Percentiles rank a stretch among this genome's conserved stretches.
These are phyloP conservation scores for Trichoderma sp. DNA, from an alignment of 2,329 filamentous ascomycete species.

Conservation along the genomic window DNA sequence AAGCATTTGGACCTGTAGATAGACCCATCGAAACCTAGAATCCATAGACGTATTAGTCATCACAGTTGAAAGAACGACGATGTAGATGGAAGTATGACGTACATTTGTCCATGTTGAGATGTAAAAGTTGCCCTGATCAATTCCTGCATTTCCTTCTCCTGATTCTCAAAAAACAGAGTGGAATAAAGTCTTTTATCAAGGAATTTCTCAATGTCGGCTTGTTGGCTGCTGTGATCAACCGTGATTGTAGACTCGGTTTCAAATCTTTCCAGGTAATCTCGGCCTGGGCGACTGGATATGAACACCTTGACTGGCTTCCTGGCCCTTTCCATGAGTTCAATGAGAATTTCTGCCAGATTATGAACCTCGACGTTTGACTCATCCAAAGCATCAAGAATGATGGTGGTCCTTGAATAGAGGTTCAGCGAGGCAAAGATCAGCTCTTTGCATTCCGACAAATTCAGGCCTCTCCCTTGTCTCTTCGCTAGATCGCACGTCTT, in stretches of 20 bases:
- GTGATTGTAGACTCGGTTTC: conserved; percentile 14
- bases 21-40: conserved; percentile 25
- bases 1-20: conserved; percentile 21
- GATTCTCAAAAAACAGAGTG: background rate
- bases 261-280: conserved; percentile 18
- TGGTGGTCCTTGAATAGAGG: conserved; percentile 16
- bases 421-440: conserved; percentile 17
- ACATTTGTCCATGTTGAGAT: background rate
- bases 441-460: conserved; percentile 11
- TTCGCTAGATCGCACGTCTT: conserved; percentile 4
- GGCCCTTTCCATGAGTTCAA: conserved; percentile 11
- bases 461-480: conserved; percentile 4
- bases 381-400: conserved; percentile 23
- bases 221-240: conserved; percentile 18
- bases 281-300: conserved; percentile 22
- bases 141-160: background rate
- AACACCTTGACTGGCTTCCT: conserved; percentile 21
- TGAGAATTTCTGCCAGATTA: conserved; percentile 19
- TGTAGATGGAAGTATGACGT: background rate
- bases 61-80: background rate
- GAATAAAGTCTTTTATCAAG: conserved; percentile 12
- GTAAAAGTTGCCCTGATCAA: background rate
- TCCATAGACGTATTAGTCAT: background rate
- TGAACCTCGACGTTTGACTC: conserved; percentile 19
- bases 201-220: conserved; percentile 22